phyloP scores from a whole-genome alignment of 345 rosid genomes.

The Aquilaria sinensis region DNA sequence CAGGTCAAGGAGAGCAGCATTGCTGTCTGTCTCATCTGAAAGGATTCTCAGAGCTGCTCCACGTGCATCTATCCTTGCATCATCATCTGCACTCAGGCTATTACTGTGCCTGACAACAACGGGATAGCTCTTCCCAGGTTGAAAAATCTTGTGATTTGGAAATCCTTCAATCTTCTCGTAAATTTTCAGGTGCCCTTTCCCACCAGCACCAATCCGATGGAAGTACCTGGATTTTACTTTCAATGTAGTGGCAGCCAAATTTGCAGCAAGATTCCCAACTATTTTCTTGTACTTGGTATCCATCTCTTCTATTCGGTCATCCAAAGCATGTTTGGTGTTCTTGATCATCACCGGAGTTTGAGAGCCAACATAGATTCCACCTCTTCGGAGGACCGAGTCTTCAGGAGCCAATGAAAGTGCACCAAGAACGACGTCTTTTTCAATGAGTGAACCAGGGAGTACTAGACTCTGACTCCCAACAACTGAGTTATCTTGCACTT shows the following conservation, averaged over 20 bases:
- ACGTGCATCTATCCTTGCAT: slow-evolving; percentile 65
- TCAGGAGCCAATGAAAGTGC: slow-evolving; percentile 61
- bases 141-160: slow-evolving; percentile 43
- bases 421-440: slow-evolving; percentile 50
- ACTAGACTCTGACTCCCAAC: slow-evolving; percentile 59
- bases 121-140: slow-evolving; percentile 39
- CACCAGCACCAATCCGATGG: slow-evolving; percentile 56
- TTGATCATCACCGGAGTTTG: slow-evolving; percentile 51
- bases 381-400: slow-evolving; percentile 40
- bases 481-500: slow-evolving; percentile 50
- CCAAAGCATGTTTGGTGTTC: slow-evolving; percentile 54
- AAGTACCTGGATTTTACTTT: slow-evolving; percentile 62
- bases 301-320: slow-evolving; percentile 72
- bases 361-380: slow-evolving; percentile 61
- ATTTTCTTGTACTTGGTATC: slow-evolving; percentile 54
- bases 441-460: slow-evolving; percentile 46
- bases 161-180: slow-evolving; percentile 43
- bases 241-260: slow-evolving; percentile 50
- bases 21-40: slow-evolving; percentile 17
- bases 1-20: slow-evolving; percentile 41
- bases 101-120: slow-evolving; percentile 56
- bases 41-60: slow-evolving; percentile 55
- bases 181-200: slow-evolving; percentile 43
- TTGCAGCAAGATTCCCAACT: slow-evolving; percentile 57
- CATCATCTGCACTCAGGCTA: slow-evolving; percentile 65